phyloP scores from a whole-genome alignment of 495 filamentous ascomycete genomes.

The Aspergillus panamensis region DNA sequence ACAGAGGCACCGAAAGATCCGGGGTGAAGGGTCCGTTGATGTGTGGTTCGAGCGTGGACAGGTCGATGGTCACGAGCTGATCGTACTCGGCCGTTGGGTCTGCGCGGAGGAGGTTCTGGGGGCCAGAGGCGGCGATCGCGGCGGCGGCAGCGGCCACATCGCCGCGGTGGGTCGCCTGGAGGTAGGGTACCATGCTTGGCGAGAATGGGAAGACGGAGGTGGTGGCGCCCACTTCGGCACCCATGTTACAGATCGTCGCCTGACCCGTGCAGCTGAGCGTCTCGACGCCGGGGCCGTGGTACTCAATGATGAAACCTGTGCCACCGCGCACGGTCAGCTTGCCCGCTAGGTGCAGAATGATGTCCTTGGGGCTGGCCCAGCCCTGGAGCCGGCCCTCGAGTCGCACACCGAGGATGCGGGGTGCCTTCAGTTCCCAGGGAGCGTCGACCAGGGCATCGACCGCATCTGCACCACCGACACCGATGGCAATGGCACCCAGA shows the following conservation, averaged over 20 bases:
- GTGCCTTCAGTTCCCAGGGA: constrained; percentile 96
- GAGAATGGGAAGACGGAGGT: constrained; percentile 92
- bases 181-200: constrained; percentile 66
- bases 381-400: constrained; percentile 79
- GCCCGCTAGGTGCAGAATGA: constrained; percentile 87
- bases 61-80: constrained; percentile 84
- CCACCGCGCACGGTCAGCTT: constrained; percentile 90
- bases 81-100: constrained; percentile 85
- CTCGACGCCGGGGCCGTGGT: constrained; percentile 83
- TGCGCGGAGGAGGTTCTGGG: constrained; percentile 51
- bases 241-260: constrained; percentile 92
- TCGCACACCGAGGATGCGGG: constrained; percentile 80
- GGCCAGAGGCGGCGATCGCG: constrained; percentile 40
- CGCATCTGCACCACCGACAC: constrained; percentile 95
- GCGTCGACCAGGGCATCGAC: constrained; percentile 95
- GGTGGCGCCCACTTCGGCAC: constrained; percentile 90
- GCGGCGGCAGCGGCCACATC: constrained; percentile 59
- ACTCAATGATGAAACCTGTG: constrained; percentile 93
- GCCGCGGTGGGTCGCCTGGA: constrained; percentile 75
- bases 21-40: constrained; percentile 98
- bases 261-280: constrained; percentile 88
- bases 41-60: constrained; percentile 88
- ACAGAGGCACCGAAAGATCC: constrained; percentile 87
- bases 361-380: constrained; percentile 93
- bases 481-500: constrained; percentile 90